Percentiles rank a stretch among this genome's conserved stretches.
phyloP scores from a whole-genome alignment of 2,329 filamentous ascomycete genomes.

The Lachnellula occidentalis region DNA sequence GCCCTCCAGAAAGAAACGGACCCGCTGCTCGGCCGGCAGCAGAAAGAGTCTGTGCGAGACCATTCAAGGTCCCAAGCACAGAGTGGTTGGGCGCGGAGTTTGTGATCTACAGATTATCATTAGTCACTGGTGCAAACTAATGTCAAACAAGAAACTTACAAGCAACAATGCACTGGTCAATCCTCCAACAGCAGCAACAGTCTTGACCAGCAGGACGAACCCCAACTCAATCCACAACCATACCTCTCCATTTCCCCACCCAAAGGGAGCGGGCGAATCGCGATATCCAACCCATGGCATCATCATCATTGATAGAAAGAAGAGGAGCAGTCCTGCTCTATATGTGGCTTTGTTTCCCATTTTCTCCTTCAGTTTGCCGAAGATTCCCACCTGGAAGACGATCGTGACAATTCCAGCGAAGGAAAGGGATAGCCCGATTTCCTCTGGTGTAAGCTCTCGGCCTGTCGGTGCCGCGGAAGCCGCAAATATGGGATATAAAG shows the following conservation, averaged over 20 bases:
- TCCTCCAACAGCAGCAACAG: slow-evolving; percentile 84
- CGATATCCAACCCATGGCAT: slow-evolving; percentile 89
- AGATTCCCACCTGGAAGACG: slow-evolving; percentile 81
- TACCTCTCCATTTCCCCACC: slow-evolving; percentile 54
- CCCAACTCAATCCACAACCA: slow-evolving; percentile 82
- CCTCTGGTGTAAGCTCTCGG: slow-evolving; percentile 66
- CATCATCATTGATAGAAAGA: slow-evolving; percentile 74
- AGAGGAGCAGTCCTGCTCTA: slow-evolving; percentile 68
- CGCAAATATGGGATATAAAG: slow-evolving; percentile 88
- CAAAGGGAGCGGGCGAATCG: slow-evolving; percentile 50
- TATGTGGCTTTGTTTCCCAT: slow-evolving; percentile 86
- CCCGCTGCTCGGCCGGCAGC: slow-evolving; percentile 85
- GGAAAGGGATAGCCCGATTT: slow-evolving; percentile 80
- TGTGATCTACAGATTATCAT: slow-evolving; percentile 59
- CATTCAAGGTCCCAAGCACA: slow-evolving; percentile 84
- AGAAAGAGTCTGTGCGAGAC: slow-evolving; percentile 87
- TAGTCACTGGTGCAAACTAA: background rate
- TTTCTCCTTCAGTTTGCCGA: slow-evolving; percentile 69
- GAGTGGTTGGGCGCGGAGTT: slow-evolving; percentile 85
- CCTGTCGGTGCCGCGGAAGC: slow-evolving; percentile 71
- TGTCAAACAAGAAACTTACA: slow-evolving; percentile 46
- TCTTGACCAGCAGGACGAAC: slow-evolving; percentile 76
- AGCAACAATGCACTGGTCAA: slow-evolving; percentile 84
- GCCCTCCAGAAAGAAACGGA: slow-evolving; percentile 77
- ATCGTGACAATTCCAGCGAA: slow-evolving; percentile 84